Evolutionary conservation across 768 basidiomycete species (phyloP), one percentile per base, ranked within the genome.

Genomic region (Termitomyces sp.): DNA sequence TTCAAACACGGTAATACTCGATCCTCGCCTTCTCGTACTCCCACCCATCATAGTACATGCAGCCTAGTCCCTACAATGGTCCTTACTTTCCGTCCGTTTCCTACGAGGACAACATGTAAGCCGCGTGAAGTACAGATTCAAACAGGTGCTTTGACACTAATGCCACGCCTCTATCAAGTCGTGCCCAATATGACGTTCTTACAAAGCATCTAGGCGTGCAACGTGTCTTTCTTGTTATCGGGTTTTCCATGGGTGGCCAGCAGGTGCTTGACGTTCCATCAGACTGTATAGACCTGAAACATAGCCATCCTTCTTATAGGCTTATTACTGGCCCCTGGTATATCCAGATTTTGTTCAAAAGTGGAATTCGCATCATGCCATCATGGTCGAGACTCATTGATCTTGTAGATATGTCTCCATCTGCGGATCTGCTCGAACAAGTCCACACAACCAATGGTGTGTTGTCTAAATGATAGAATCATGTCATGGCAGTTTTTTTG

Each of bases 211-310:
- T 82, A 27, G 74, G 72, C 7, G 62, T 84, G 7, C 64, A 71
- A 54, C 75, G 77, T 56, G 65, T 79, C 1, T 75, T 68, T 52
- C 72, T 75, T 27, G 79, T 76, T 25, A 68, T 82, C 20, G 82
- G 82, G 3, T 82, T 83, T 58, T 82, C 81, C 3, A 85, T 84
- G 83, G 81, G 82, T 50, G 83, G 75, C 3, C 83, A 83, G 61
- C 73, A 76, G 67, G 74, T 73, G 54, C 35, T 36, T 12, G 13
- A 18, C 7, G 9, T 45, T 7, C 20, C 11, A 12, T 41, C 16
- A 9, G n/a, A 7, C 4, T 20, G 18, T 23, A 7, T 40, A 45
- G 23, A 10, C 11, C 18, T 27, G 1, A 22, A 32, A 31, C 11
- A 23, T 23, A 57, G 22, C 44, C 23, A 20, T 16, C 10, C 32